A percentile compares a stretch with the other conserved stretches of the same genome.
phyloP scores from a whole-genome alignment of 2,329 filamentous ascomycete species.

The Stemphylium lycopersici region DNA sequence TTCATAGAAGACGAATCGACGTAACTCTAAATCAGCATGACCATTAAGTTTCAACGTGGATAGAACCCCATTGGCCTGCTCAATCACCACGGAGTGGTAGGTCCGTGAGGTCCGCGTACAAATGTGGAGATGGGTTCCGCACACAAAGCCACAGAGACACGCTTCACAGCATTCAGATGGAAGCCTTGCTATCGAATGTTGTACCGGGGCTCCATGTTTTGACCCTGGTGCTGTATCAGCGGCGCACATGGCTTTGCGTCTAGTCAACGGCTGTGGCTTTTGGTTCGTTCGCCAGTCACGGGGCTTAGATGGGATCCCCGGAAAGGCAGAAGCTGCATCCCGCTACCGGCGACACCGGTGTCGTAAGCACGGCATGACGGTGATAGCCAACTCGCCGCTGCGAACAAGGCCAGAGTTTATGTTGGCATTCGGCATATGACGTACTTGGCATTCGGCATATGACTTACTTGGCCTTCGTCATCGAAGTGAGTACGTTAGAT shows the following conservation, averaged over 20 bases:
- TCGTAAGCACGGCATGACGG: constrained; percentile 7
- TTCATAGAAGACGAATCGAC: not conserved
- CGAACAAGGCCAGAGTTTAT: not conserved
- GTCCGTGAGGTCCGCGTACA: constrained; percentile 2
- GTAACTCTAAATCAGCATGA: not conserved
- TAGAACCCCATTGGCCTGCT: constrained; percentile 9
- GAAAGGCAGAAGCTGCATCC: not conserved
- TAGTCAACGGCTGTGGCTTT: constrained; percentile 13
- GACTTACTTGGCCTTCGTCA: not conserved
- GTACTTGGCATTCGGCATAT: not conserved
- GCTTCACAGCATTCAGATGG: constrained; percentile 2
- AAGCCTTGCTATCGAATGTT: constrained; percentile 13
- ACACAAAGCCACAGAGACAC: constrained; percentile 8
- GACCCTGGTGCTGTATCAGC: constrained; percentile 19
- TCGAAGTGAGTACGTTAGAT: too few relatives aligned
- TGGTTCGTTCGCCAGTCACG: constrained; percentile 10
- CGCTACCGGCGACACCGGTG: constrained; percentile 14
- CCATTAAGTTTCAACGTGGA: not conserved
- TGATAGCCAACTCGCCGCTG: not conserved
- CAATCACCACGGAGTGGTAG: constrained; percentile 1
- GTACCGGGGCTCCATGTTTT: not conserved
- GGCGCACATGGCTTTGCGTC: constrained; percentile 10
- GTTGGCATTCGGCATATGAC: not conserved
- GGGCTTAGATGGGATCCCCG: constrained; percentile 5
- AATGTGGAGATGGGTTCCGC: constrained; percentile 3